phyloP scores from a whole-genome alignment of 495 filamentous ascomycete genomes.

The Aspergillus baeticus region DNA sequence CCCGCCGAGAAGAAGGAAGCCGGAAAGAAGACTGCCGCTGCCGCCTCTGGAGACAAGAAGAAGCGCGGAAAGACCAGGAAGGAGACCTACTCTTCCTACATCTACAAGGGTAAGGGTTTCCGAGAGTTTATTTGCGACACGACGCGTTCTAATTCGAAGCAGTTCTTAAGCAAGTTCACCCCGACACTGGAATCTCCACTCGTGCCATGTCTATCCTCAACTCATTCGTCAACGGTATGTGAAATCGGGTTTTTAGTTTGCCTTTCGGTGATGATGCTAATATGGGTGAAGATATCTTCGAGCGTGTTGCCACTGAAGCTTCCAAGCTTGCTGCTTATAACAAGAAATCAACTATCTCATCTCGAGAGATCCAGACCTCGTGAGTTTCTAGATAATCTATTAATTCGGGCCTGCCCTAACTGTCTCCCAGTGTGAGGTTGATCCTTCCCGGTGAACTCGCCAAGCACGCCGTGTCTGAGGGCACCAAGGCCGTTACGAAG shows the following conservation, averaged over 20 bases:
- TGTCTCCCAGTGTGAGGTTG: constrained; percentile 68
- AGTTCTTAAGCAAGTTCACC: constrained; percentile 99
- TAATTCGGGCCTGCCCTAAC: constrained; percentile 15
- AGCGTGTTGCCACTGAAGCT: constrained; percentile 97
- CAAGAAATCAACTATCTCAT: constrained; percentile 99
- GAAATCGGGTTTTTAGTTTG: neutral
- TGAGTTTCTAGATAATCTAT: constrained; percentile 35
- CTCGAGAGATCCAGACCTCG: constrained; percentile 98
- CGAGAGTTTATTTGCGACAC: constrained; percentile 30
- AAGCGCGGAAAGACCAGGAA: constrained; percentile 99
- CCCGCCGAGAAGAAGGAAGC: constrained; percentile 99
- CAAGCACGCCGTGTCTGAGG: constrained; percentile 99
- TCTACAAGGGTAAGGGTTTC: constrained; percentile 92
- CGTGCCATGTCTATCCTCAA: constrained; percentile 99
- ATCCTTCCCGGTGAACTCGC: constrained; percentile 98
- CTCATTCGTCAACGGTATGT: constrained; percentile 98
- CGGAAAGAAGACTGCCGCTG: constrained; percentile 92
- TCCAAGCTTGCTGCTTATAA: constrained; percentile 99
- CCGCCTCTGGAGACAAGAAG: constrained; percentile 96
- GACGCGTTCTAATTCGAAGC: constrained; percentile 19
- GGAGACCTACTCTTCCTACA: constrained; percentile 99
- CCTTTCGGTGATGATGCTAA: neutral
- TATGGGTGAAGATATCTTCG: constrained; percentile 83
- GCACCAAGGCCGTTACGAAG: constrained; percentile 99
- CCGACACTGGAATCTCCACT: constrained; percentile 99